Evolutionary conservation across 225 moss, liverwort and hornwort genomes (phyloP), one percentile per base, ranked within the genome.

Genomic region (Sphagnum contortum): DNA sequence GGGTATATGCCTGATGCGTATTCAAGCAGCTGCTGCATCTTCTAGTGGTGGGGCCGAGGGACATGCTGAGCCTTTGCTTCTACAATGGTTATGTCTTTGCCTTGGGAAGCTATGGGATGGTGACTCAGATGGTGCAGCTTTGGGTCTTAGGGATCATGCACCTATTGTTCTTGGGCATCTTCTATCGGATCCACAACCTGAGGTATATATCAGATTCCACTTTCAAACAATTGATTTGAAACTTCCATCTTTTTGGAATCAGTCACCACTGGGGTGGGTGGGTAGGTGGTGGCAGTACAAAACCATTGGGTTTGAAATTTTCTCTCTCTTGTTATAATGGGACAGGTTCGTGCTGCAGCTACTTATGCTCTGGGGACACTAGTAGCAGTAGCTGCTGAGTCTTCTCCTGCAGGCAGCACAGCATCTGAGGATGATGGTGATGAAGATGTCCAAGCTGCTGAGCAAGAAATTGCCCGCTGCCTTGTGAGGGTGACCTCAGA

Each of bases 81-180:
- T 80, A 60, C 84, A 84, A 50, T 84, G 84, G 84, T 60, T 80
- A 50, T 84, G 84, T 69, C 47, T 80, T 62, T 84, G 84, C 59
- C 78, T 84, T 12, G 84, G 80, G 11, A 84, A 84, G 60, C 72
- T 84, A 12, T 84, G 80, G 84, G 80, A 84, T 69, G 75, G 77
- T 73, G 61, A 62, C 9, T 60, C 76, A 3, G 77, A 84, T 6
- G 80, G 77, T 45, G 75, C 77, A 60, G 77, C 78, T 48, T 29
- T 69, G 55, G 78, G 72, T 45, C 70, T 75, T 48, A 68, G 56
- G 44, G 77, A 84, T 3, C 77, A 80, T 55, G 84, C 84, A 4
- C 67, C 64, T 47, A 14, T 53, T 2, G 66, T 76, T 62, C 77
- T 84, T 49, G 71, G 72, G 48, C 72, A 69, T 3, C 77, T 84